Percentiles rank a stretch among this genome's conserved stretches.
phyloP scores from a whole-genome alignment of 352 stramenopile genomes.

The Globisporangium middletonii region DNA sequence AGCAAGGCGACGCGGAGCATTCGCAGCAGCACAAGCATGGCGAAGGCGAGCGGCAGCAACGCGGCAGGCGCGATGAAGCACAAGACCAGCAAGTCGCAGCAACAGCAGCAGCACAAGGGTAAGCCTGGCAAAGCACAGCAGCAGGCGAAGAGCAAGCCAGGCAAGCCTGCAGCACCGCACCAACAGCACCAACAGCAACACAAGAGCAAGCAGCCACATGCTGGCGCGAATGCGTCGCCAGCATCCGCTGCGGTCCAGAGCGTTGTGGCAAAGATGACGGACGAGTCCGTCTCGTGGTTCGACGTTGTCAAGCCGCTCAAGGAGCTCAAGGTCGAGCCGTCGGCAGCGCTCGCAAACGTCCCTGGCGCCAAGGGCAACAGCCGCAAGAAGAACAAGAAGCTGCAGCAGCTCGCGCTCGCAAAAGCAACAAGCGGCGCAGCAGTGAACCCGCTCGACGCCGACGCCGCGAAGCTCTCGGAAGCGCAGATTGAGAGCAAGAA shows the following conservation, averaged over 20 bases:
- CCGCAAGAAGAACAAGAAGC: slow-evolving; percentile 16
- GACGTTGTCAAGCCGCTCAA: slow-evolving; percentile 15
- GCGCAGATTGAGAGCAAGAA: slow-evolving; percentile 25
- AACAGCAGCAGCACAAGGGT: not conserved
- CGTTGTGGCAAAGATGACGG: slow-evolving; percentile 24
- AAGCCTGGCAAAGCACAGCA: not conserved
- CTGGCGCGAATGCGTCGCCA: not conserved
- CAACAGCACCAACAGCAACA: not conserved
- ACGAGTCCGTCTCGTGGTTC: slow-evolving; percentile 34
- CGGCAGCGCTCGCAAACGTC: not conserved
- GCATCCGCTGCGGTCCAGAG: slow-evolving; percentile 17
- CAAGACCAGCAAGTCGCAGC: not conserved
- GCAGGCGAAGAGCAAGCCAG: not conserved
- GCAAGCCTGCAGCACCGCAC: not conserved
- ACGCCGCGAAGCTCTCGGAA: slow-evolving; percentile 20
- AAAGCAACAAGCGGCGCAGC: not conserved
- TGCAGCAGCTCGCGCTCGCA: not conserved
- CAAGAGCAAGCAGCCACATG: not conserved
- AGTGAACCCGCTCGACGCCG: slow-evolving; percentile 1
- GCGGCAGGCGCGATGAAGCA: not conserved
- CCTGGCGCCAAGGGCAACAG: slow-evolving; percentile 4
- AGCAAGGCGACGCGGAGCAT: not conserved
- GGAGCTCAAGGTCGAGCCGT: slow-evolving; percentile 1
- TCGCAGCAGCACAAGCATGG: not conserved
- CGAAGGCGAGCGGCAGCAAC: not conserved